Evolutionary conservation across 2,329 filamentous ascomycete species (phyloP).

Genomic region (Hymenoscyphus albidus): DNA sequence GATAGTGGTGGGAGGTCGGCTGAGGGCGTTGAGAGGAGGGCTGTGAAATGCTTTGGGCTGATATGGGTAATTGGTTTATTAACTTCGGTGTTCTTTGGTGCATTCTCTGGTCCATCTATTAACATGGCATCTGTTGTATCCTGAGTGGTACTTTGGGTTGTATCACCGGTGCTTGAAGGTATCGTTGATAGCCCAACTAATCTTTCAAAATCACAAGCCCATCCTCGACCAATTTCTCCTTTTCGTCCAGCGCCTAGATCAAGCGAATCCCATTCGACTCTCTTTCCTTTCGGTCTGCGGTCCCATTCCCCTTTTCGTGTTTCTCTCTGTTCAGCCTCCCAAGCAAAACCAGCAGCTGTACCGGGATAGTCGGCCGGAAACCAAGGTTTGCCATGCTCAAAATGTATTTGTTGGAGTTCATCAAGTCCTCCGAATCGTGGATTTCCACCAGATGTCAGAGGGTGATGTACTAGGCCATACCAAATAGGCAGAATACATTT

Average conservation of each 20-base stretch:
- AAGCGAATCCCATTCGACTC: conserved; percentile 69
- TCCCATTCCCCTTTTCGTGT: conserved; percentile 65
- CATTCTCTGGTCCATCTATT: conserved; percentile 11
- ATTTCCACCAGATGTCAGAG: conserved; percentile 73
- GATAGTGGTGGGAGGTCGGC: conserved; percentile 35
- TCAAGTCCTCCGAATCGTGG: conserved; percentile 78
- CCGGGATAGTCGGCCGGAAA: conserved; percentile 84
- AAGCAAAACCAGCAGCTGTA: conserved; percentile 72
- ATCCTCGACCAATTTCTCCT: conserved; percentile 79
- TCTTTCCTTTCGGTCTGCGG: conserved; percentile 75
- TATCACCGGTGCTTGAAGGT: background rate
- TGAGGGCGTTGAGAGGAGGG: conserved; percentile 25
- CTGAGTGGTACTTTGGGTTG: background rate
- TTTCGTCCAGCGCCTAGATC: conserved; percentile 69
- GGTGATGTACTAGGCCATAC: conserved; percentile 80
- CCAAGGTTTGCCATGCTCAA: conserved; percentile 74
- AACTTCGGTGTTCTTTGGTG: background rate
- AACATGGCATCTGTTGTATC: background rate
- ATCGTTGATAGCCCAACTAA: conserved; percentile 16
- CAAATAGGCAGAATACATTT: conserved; percentile 82
- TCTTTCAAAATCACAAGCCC: conserved; percentile 76
- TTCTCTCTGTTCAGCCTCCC: conserved; percentile 66
- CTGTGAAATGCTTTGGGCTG: conserved; percentile 20
- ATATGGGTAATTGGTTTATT: conserved; percentile 22
- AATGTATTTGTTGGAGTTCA: conserved; percentile 74